Evolutionary conservation across 495 filamentous ascomycete genomes (phyloP).

Genomic region (Lophiostoma macrostomum): DNA sequence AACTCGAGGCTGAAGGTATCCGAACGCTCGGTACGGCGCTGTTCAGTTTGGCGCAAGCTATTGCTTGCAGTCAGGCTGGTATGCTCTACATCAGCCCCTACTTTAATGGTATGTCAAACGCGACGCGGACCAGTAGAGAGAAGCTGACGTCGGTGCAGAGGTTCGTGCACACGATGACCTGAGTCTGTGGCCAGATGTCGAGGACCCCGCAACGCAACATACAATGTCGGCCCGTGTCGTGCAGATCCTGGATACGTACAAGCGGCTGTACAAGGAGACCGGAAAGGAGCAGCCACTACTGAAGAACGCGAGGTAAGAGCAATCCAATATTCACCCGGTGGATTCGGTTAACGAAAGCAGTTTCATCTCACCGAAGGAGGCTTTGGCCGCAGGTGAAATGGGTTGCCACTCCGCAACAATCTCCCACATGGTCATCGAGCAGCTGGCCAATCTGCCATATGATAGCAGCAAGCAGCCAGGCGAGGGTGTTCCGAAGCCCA

Average conservation of each 20-base stretch:
- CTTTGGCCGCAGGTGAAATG: conserved; percentile 11
- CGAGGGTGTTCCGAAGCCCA: conserved; percentile 8
- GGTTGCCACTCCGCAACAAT: conserved; percentile 15
- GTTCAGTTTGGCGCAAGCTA: conserved; percentile 10
- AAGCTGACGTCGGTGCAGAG: background rate
- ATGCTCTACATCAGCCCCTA: conserved; percentile 17
- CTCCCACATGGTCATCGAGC: conserved; percentile 4
- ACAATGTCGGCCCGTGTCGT: conserved; percentile 4
- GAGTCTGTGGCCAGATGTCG: conserved; percentile 12
- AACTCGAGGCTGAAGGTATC: conserved; percentile 9
- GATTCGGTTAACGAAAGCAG: background rate
- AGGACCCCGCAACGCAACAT: conserved; percentile 10
- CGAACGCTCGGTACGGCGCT: conserved; percentile 7
- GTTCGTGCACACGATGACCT: conserved; percentile 11
- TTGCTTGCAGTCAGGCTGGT: conserved; percentile 8
- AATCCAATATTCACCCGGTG: no score
- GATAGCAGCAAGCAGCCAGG: conserved; percentile 9
- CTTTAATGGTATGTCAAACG: conserved; percentile 1
- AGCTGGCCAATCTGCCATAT: conserved; percentile 9
- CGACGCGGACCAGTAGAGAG: background rate
- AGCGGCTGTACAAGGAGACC: conserved; percentile 12
- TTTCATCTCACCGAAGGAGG: conserved; percentile 10
- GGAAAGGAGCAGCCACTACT: conserved; percentile 12
- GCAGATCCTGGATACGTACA: conserved; percentile 10
- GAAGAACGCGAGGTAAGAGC: conserved; percentile 10